Evolutionary conservation across 2,329 filamentous ascomycete genomes (phyloP), one percentile per base, ranked within the genome.

Genomic region (Ophiostoma australiae): DNA sequence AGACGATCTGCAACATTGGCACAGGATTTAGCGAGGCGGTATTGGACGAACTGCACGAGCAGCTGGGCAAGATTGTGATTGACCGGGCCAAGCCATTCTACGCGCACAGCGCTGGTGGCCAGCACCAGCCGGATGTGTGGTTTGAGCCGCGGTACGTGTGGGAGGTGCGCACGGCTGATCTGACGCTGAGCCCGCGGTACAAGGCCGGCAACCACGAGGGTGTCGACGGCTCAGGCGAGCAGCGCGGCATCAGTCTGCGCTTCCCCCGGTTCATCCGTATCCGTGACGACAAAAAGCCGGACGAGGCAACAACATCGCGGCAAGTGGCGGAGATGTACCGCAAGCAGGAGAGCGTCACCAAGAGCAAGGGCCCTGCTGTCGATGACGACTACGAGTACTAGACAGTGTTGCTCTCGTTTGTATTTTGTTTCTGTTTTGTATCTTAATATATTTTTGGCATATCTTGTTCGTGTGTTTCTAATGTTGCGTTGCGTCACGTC

Each of bases 371-470:
- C 0, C 92, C 92, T 4, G 85, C 90, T 67, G 94, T 94, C 70
- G 95, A 99, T 83, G 94, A 98, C 81, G 94, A 98, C 80, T 99
- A 97, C 81, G 95, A 99, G 84, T 99, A 99, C 81, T 99, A 73
- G 68, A 6, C 3, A 13, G 31, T 33, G 33, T 44, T 52, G 31
- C 63, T 2, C 17, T 39, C 23, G 23, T 17, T 10, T 37, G 31
- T 65, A 15, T 65, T 65, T 37, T 65, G 10, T 27, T 37, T 37
- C 35, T 33, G 10, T 1, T 61, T 8, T 55, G 61, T 69, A 23
- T 65, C 31, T 27, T 52, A 15, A 10, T 41, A 27, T 5, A 31
- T 61, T 3, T 58, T 66, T 55, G 13, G 44, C 44, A n/a, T 33
- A 35, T 35, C 33, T 70, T 48, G 5, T 41, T 65, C 1, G 35